Base-by-base conservation (phyloP, 1,139 yeast species). In the Taphrina betulina region DNA sequence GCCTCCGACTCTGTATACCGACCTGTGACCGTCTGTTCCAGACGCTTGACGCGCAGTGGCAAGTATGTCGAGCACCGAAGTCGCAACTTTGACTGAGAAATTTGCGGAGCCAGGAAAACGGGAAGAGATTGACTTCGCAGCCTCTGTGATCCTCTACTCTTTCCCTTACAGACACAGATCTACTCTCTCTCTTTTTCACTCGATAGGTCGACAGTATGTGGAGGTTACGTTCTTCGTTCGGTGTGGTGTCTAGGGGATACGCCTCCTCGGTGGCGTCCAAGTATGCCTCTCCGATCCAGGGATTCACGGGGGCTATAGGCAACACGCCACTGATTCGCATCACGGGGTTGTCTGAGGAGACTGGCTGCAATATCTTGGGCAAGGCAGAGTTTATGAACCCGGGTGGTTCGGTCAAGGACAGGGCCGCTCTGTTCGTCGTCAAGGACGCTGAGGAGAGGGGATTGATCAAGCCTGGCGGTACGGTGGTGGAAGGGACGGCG, bases 351-450 rank as follows among this genome's bases (percentile, higher is more conserved):
- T 81, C 88, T 16, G 72, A 75, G 33, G 77, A 78, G 62, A 70
- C 82, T 17, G 88, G 88, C 8, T 74, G 95, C 64, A 85, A 88
- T 65, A 81, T 88, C 63, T 87, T 80, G 67, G 96, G 87, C 53
- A 88, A 88, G 68, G 95, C 95, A 12, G 96, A 88, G 71, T 85
- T 82, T 72, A 85, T 85, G 84, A 88, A 89, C 71, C 96, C 96
- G 1, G 96, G 96, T 48, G 96, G 96, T 0, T 84, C 95, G 3
- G 89, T 89, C 60, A 88, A 88, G 68, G 96, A 88, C 68, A 77
- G 96, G 59, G 96, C 96, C 5, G 96, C 96, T 0, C 73, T 85
- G 48, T 87, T 75, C 65, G 77, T 89, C 58, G 75, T 88, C 58
- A 77, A 83, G 65, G 90, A 85, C 64, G 96, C 96, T 24, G 96